Conservation (phyloP, 306 rosid species). For the Albizia julibrissin region DNA sequence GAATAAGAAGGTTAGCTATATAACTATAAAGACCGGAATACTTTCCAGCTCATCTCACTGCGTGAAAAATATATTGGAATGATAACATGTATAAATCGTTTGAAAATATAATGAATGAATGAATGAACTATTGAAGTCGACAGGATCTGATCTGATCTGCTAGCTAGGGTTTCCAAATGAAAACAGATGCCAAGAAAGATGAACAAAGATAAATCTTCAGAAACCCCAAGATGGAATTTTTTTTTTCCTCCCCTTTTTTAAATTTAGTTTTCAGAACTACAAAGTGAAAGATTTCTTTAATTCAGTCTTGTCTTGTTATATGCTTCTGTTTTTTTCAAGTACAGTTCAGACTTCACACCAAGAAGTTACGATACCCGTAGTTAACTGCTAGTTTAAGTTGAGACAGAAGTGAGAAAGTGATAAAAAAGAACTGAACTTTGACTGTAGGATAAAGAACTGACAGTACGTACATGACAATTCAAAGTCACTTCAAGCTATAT, state of each 20-base stretch:
- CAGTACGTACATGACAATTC: slow-evolving; percentile 42
- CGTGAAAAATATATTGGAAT: not conserved
- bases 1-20: slow-evolving; percentile 10
- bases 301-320: not conserved
- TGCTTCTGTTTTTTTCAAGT: slow-evolving; percentile 1
- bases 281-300: not conserved
- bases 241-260: not conserved
- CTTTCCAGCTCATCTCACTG: slow-evolving; percentile 9
- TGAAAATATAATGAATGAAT: not conserved
- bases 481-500: slow-evolving; percentile 51
- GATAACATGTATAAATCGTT: not conserved
- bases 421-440: slow-evolving; percentile 26
- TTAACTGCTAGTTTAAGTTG: slow-evolving; percentile 43
- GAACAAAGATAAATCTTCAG: slow-evolving; percentile 12
- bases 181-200: slow-evolving; percentile 21
- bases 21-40: not conserved
- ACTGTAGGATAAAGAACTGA: slow-evolving; percentile 45
- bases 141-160: not conserved
- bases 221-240: slow-evolving; percentile 12
- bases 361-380: slow-evolving; percentile 34
- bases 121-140: not conserved
- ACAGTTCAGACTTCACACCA: not conserved
- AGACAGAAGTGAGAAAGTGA: slow-evolving; percentile 32
- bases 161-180: slow-evolving; percentile 34
- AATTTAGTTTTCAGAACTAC: not conserved